Conservation (phyloP, 257 asterid species). For the Plectranthus barbatus region DNA sequence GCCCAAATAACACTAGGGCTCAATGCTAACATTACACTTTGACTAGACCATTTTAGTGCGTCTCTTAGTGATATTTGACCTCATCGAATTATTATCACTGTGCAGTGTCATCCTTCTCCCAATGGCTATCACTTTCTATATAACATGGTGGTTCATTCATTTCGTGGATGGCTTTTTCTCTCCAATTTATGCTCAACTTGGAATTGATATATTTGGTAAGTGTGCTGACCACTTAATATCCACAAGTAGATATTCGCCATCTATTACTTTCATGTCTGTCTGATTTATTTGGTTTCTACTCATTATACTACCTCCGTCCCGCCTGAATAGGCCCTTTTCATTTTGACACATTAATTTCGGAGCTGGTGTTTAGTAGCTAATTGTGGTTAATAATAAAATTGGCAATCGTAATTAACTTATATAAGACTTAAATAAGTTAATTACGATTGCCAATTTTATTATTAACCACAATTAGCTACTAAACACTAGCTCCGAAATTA, state of each 20-base stretch:
- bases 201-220: slow-evolving; percentile 65
- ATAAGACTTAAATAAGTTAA: too few relatives aligned
- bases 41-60: neutral
- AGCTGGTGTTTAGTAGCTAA: too few relatives aligned
- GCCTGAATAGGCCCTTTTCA: too few relatives aligned
- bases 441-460: too few relatives aligned
- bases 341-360: too few relatives aligned
- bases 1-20: too few relatives aligned
- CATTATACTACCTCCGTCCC: neutral
- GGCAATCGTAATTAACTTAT: too few relatives aligned
- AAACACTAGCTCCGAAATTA: too few relatives aligned
- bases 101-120: slow-evolving; percentile 74
- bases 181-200: slow-evolving; percentile 62
- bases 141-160: slow-evolving; percentile 83
- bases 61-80: too few relatives aligned
- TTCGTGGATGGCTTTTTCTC: slow-evolving; percentile 74
- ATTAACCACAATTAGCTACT: too few relatives aligned
- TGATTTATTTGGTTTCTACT: neutral
- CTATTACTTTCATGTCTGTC: neutral
- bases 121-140: slow-evolving; percentile 60
- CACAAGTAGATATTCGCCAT: neutral
- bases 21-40: too few relatives aligned
- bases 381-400: too few relatives aligned
- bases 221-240: slow-evolving; percentile 6
- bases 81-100: slow-evolving; percentile 4